Base-by-base conservation (phyloP, 2,329 filamentous ascomycete species). In the Colletotrichum sp. region DNA sequence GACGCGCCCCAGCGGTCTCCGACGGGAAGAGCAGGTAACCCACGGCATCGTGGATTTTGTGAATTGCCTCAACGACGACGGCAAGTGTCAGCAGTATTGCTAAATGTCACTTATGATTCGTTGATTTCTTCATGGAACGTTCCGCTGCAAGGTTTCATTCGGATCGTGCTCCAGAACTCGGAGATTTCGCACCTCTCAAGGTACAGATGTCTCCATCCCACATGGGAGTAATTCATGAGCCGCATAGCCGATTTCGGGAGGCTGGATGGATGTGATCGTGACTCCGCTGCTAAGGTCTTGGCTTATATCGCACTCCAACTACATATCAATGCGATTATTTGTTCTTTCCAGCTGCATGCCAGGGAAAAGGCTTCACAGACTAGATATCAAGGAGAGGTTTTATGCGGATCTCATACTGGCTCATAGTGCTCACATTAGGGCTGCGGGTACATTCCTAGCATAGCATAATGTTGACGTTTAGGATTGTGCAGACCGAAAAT, bases 261-360 rank as follows among this genome's bases (percentile, higher is more conserved):
- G 44, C n/a, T 11, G 12, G 39, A 44, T 44, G 19, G 0, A n/a
- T 44, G n/a, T 44, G 19, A n/a, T 44, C 19, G n/a, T 44, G 39
- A n/a, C 9, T n/a, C 8, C 39, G 39, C 39, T 1, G 39, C 5
- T 19, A n/a, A 44, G 39, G 0, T 1, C 16, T 44, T 44, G 16
- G 0, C 39, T n/a, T 44, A 6, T 3, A 44, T 0, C 8, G 39
- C 5, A 44, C 1, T 0, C 0, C 19, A 44, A 9, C 16, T 5
- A 39, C 8, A 39, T 1, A 39, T 39, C 1, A 44, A 5, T 19
- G 8, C 5, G 4, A 44, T 6, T 6, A 0, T 5, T 19, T 6
- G 19, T 11, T n/a, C 36, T 39, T 39, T 8, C 39, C 16, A 16
- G 15, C 15, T 36, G 15, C 15, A 36, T 36, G 34, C 15, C 13